These are phyloP conservation scores for Fusarium oxysporum DNA, from an alignment of 2,329 filamentous ascomycete genomes.

Conservation along the genomic window DNA sequence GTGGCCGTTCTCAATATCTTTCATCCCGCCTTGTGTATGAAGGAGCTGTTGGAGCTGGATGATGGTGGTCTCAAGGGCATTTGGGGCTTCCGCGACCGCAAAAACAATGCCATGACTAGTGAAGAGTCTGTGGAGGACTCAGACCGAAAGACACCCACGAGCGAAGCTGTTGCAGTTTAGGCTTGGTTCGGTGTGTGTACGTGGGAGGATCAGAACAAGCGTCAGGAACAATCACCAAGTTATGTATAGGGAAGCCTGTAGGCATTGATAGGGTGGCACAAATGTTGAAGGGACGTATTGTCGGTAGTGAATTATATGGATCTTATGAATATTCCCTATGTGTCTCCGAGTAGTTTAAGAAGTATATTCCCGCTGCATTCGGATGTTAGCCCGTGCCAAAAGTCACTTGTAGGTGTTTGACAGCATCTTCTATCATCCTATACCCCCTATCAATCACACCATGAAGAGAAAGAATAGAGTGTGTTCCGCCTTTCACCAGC, in stretches of 20 bases:
- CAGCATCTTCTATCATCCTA: slow-evolving; percentile 40
- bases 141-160: slow-evolving; percentile 16
- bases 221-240: background rate
- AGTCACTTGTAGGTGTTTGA: slow-evolving; percentile 34
- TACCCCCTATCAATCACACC: slow-evolving; percentile 39
- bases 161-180: slow-evolving; percentile 21
- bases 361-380: background rate
- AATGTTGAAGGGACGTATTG: background rate
- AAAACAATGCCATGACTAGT: slow-evolving; percentile 3
- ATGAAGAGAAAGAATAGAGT: slow-evolving; percentile 45
- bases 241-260: background rate
- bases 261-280: background rate
- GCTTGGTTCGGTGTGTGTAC: background rate
- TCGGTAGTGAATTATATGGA: background rate
- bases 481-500: slow-evolving; percentile 40
- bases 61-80: slow-evolving; percentile 44
- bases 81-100: slow-evolving; percentile 43
- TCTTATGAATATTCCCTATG: background rate
- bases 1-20: slow-evolving; percentile 58
- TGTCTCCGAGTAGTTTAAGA: background rate
- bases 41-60: slow-evolving; percentile 43
- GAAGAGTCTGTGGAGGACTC: slow-evolving; percentile 25
- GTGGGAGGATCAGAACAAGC: background rate
- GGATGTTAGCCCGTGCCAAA: slow-evolving; percentile 29
- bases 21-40: slow-evolving; percentile 46